Conservation (phyloP, 768 basidiomycete genomes). For the Pulveroboletus ravenelii region DNA sequence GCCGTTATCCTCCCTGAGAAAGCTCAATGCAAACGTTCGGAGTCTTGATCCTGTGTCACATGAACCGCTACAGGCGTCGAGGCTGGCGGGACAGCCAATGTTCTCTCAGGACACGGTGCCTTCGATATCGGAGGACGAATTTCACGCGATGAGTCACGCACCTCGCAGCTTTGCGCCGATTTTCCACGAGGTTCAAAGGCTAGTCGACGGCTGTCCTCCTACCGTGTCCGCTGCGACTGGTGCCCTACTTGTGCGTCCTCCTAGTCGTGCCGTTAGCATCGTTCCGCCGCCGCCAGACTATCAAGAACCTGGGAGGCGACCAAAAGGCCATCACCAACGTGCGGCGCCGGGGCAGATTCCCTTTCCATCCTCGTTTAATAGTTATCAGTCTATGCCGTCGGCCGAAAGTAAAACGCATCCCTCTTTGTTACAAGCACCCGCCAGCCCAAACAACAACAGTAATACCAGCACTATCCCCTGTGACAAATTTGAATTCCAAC, state of each 20-base stretch:
- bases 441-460: slow-evolving; percentile 23
- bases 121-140: slow-evolving; percentile 35
- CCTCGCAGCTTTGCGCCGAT: slow-evolving; percentile 4
- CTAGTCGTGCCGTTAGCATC: slow-evolving; percentile 29
- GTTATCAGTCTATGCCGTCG: slow-evolving; percentile 4
- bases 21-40: slow-evolving; percentile 5
- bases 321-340: slow-evolving; percentile 10
- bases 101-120: slow-evolving; percentile 20
- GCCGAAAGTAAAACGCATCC: slow-evolving; percentile 8
- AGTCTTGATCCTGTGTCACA: slow-evolving; percentile 3
- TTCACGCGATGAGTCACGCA: slow-evolving; percentile 25
- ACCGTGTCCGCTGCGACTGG: not conserved
- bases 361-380: not conserved
- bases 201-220: not conserved
- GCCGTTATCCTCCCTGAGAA: slow-evolving; percentile 4
- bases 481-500: slow-evolving; percentile 13
- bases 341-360: slow-evolving; percentile 7
- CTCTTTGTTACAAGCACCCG: slow-evolving; percentile 17
- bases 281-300: slow-evolving; percentile 24
- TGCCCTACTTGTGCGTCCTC: slow-evolving; percentile 18
- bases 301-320: slow-evolving; percentile 13
- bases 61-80: slow-evolving; percentile 1
- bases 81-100: slow-evolving; percentile 2
- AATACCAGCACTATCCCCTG: slow-evolving; percentile 18
- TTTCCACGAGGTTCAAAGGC: slow-evolving; percentile 1